A percentile compares a stretch with the other conserved stretches of the same genome.
Evolutionary conservation across 2,329 filamentous ascomycete species (phyloP).

Genomic region (Orbilia javanica): DNA sequence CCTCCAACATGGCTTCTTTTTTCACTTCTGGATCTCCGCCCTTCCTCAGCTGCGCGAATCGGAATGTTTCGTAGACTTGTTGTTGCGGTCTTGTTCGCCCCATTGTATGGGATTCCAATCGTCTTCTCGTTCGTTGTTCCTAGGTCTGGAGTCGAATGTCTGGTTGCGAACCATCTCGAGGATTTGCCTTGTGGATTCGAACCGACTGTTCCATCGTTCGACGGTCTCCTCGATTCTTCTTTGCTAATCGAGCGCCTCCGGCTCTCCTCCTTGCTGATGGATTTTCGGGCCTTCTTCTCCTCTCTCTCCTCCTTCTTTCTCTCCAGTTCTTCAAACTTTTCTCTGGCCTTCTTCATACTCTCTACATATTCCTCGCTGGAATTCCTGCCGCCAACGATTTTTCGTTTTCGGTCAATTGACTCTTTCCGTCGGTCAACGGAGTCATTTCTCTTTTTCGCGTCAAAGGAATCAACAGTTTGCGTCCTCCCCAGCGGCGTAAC

Average conservation of each 20-base stretch:
- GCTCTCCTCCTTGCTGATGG: constrained; percentile 50
- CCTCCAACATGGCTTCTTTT: constrained; percentile 24
- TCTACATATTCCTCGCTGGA: constrained; percentile 50
- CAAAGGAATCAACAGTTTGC: constrained; percentile 41
- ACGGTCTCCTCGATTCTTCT: constrained; percentile 53
- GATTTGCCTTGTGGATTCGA: constrained; percentile 33
- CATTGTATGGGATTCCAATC: constrained; percentile 48
- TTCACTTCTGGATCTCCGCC: constrained; percentile 41
- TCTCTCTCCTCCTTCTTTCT: constrained; percentile 51
- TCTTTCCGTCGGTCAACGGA: constrained; percentile 50
- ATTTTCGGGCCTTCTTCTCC: constrained; percentile 47
- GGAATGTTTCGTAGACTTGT: constrained; percentile 43
- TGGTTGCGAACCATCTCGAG: constrained; percentile 27
- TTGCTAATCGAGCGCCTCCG: constrained; percentile 45
- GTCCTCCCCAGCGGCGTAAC: constrained; percentile 36
- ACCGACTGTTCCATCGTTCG: constrained; percentile 48
- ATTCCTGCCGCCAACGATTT: constrained; percentile 50
- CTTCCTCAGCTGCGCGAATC: constrained; percentile 45
- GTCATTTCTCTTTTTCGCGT: constrained; percentile 38
- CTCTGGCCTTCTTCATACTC: constrained; percentile 44
- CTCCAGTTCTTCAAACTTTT: constrained; percentile 53
- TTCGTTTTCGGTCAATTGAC: constrained; percentile 51
- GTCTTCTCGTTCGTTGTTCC: constrained; percentile 52
- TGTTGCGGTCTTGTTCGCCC: constrained; percentile 5
- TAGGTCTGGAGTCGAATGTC: constrained; percentile 52